Percentiles rank a stretch among this genome's conserved stretches.
These are phyloP conservation scores for Kitagawia praeruptora DNA, from an alignment of 129 eudicot genomes.

Conservation along the genomic window DNA sequence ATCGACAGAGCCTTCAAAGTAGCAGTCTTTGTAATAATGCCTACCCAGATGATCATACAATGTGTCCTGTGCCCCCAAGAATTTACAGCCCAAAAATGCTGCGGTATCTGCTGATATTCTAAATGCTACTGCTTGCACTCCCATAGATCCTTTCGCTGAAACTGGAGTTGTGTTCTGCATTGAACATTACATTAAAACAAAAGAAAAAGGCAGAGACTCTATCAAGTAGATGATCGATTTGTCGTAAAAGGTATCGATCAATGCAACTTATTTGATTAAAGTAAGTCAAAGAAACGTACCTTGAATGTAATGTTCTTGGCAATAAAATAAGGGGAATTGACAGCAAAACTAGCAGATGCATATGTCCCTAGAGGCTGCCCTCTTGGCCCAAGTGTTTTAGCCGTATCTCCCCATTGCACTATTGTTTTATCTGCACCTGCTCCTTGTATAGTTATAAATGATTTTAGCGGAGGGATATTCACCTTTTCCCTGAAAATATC, in stretches of 20 bases:
- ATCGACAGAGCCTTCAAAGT: constrained; percentile 91
- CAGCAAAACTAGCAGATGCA: constrained; percentile 94
- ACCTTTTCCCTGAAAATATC: constrained; percentile 69
- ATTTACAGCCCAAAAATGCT: constrained; percentile 65
- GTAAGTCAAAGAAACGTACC: constrained; percentile 23
- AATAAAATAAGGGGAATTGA: constrained; percentile 78
- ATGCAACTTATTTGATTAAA: not conserved
- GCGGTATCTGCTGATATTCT: constrained; percentile 89
- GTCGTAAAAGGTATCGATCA: not conserved
- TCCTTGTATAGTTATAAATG: constrained; percentile 81
- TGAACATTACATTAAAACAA: not conserved
- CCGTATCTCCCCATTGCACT: constrained; percentile 93
- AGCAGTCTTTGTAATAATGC: constrained; percentile 91
- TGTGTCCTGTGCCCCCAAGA: constrained; percentile 92
- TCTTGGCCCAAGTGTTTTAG: constrained; percentile 61
- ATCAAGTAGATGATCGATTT: not conserved
- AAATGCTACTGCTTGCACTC: constrained; percentile 82
- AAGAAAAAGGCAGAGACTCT: not conserved
- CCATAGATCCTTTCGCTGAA: constrained; percentile 65
- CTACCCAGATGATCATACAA: constrained; percentile 82
- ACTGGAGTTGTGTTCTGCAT: constrained; percentile 91
- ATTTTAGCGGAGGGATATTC: constrained; percentile 57
- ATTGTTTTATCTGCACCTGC: constrained; percentile 82
- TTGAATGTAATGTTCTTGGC: constrained; percentile 80
- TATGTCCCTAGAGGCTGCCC: constrained; percentile 75